These are phyloP conservation scores for Naganishia vaughanmartiniae DNA, from an alignment of 768 basidiomycete genomes.

Conservation along the genomic window DNA sequence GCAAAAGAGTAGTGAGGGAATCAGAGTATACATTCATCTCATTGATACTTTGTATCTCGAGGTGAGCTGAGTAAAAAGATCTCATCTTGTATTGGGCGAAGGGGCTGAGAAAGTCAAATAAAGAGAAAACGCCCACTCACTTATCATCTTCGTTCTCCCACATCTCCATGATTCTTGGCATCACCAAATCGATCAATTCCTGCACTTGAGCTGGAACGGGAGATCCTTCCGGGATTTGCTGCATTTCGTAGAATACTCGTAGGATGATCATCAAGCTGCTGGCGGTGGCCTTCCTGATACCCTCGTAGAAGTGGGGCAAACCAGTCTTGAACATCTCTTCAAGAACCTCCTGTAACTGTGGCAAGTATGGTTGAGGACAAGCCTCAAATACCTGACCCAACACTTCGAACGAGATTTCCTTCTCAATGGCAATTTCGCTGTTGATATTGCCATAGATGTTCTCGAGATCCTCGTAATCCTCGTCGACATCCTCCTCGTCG, in stretches of 20 bases:
- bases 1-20: constrained; percentile 32
- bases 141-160: constrained; percentile 95
- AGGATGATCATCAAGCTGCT: constrained; percentile 84
- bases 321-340: constrained; percentile 59
- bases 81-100: constrained; percentile 56
- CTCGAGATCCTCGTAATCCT: constrained; percentile 59
- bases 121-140: constrained; percentile 58
- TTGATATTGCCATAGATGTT: constrained; percentile 75
- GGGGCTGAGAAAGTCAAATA: neutral
- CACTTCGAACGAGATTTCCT: constrained; percentile 96
- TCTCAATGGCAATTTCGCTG: constrained; percentile 95
- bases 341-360: constrained; percentile 78
- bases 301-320: constrained; percentile 91
- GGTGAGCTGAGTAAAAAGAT: constrained; percentile 71
- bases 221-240: constrained; percentile 81
- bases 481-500: constrained; percentile 65
- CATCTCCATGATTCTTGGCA: constrained; percentile 77
- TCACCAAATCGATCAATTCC: constrained; percentile 71
- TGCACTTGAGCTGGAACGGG: constrained; percentile 65
- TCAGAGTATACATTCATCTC: constrained; percentile 61
- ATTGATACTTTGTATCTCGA: constrained; percentile 63
- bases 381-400: constrained; percentile 84
- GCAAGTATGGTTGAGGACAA: constrained; percentile 79
- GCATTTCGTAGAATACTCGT: constrained; percentile 85
- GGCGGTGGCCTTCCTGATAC: constrained; percentile 88